Evolutionary conservation across 192 early-diverging fungal genomes (phyloP), one percentile per base, ranked within the genome.

Genomic region (Coemansia sp.): DNA sequence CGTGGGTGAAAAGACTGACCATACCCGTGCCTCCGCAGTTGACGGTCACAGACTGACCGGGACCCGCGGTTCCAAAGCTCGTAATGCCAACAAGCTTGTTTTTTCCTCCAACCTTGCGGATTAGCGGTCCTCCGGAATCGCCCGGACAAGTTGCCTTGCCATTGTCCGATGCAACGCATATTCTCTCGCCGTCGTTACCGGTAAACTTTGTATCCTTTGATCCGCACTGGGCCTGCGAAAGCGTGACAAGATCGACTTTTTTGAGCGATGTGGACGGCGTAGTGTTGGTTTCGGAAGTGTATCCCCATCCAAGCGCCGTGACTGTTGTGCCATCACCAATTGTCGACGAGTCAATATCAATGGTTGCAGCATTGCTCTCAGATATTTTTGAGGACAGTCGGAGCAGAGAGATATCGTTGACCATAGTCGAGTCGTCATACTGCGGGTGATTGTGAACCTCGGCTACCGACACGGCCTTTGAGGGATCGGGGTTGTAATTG

Each of bases 41-140:
- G 18, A 51, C 53, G 3, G 58, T 66, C 11, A 67, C 55, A 18
- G 67, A 48, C 53, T 67, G 59, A 10, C 67, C 68, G 19, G 74
- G 40, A 12, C 67, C 74, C 0, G 62, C 61, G 0, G 77, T 73
- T 5, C 77, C 81, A 67, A 76, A 82, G 62, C 76, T 79, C 15
- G 77, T 79, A 33, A 82, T 68, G 5, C 81, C 81, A 2, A 67
- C 67, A 43, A 80, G 49, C 45, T 59, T 62, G 23, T 62, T 63
- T n/a, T 55, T 63, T 19, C 81, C 73, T 24, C 57, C 57, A 19
- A 69, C 55, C 38, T 63, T 24, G 58, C 67, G 78, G 22, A 81
- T 59, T 57, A 82, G 38, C 2, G 77, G 81, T 9, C 81, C 81
- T 3, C 81, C 81, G 3, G 77, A 80, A 34, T 82, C 81, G 19